phyloP scores from a whole-genome alignment of 148 eudicot species.

The Chenopodium album region DNA sequence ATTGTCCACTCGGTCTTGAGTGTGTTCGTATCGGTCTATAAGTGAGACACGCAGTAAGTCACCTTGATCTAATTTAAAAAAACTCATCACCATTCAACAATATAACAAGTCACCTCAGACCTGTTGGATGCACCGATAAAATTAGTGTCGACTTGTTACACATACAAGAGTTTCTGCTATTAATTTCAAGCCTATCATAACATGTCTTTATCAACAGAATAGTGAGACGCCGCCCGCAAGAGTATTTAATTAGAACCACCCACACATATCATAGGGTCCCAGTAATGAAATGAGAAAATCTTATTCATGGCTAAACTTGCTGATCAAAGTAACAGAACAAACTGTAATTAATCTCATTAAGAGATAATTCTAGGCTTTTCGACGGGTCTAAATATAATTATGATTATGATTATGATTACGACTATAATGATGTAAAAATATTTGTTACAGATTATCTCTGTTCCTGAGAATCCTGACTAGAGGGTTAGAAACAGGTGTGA shows the following conservation, averaged over 20 bases:
- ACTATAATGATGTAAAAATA: neutral
- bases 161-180: neutral
- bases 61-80: neutral
- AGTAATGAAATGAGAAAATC: neutral
- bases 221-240: neutral
- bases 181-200: neutral
- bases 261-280: slow-evolving; percentile 2
- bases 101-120: neutral
- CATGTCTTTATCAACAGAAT: slow-evolving; percentile 1
- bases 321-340: neutral
- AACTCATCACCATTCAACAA: neutral
- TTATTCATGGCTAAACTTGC: neutral
- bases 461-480: neutral
- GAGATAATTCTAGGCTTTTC: neutral
- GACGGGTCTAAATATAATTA: neutral
- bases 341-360: neutral
- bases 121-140: neutral
- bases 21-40: neutral
- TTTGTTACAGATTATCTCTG: neutral
- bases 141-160: neutral
- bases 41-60: neutral
- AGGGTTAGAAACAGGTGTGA: neutral
- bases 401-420: neutral
- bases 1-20: neutral
- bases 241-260: neutral